phyloP scores from a whole-genome alignment of 331 rosid genomes.

The Telfairia occidentalis region DNA sequence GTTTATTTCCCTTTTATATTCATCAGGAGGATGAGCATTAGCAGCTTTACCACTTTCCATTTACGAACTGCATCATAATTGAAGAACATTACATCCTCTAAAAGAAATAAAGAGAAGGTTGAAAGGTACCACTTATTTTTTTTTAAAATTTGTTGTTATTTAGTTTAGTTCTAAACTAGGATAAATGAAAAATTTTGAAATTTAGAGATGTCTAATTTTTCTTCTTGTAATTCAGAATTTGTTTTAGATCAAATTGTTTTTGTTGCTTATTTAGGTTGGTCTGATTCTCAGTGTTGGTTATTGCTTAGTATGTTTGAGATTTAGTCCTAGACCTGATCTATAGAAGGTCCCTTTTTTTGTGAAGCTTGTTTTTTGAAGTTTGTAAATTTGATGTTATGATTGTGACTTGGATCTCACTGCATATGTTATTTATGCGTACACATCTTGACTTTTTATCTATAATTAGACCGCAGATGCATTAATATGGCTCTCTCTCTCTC shows the following conservation, averaged over 20 bases:
- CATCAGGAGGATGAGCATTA: background rate
- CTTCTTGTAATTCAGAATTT: background rate
- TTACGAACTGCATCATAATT: background rate
- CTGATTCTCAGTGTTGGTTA: background rate
- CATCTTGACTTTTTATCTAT: background rate
- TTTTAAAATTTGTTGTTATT: no score
- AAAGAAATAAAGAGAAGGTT: background rate
- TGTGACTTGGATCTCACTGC: background rate
- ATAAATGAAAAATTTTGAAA: no score
- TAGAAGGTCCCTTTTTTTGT: background rate
- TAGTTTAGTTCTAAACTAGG: no score
- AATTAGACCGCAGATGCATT: background rate
- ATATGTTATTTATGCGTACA: background rate
- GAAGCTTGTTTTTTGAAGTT: background rate
- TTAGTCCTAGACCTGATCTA: background rate
- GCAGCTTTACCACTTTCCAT: background rate
- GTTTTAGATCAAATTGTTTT: background rate
- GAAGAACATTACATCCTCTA: background rate
- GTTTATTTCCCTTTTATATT: background rate
- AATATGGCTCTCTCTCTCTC: background rate
- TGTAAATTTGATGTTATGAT: background rate
- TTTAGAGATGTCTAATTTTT: background rate
- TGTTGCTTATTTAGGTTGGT: background rate
- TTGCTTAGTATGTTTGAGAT: background rate
- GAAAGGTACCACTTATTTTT: background rate